Conservation (phyloP, 2,329 filamentous ascomycete genomes). For the Xylaria digitata region DNA sequence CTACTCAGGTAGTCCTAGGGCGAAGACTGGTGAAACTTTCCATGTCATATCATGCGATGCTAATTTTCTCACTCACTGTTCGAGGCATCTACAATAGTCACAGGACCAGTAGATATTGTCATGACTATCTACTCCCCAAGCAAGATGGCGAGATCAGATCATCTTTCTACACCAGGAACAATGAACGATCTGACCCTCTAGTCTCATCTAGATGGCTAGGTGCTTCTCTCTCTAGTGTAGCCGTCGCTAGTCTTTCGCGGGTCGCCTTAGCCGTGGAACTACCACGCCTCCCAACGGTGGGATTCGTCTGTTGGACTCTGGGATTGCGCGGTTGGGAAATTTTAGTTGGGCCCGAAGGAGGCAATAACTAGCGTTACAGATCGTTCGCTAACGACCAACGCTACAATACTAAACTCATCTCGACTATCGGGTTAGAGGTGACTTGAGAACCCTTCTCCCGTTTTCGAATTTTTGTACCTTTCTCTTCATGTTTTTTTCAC, state of each 20-base stretch:
- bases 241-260: neutral
- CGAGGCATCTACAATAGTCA: constrained; percentile 10
- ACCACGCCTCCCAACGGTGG: neutral
- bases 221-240: neutral
- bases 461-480: neutral
- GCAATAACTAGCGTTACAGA: constrained; percentile 17
- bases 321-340: constrained; percentile 16
- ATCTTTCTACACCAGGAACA: neutral
- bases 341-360: constrained; percentile 21
- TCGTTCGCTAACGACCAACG: constrained; percentile 4
- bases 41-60: neutral
- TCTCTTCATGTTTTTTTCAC: too few species aligned
- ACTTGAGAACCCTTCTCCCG: neutral
- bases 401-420: neutral
- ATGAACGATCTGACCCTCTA: neutral
- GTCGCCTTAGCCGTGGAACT: neutral
- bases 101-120: constrained; percentile 6
- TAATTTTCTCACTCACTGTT: neutral
- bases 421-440: neutral
- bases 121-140: neutral
- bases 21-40: constrained; percentile 22
- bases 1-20: constrained; percentile 3
- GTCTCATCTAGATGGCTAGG: neutral
- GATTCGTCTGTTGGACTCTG: too few species aligned
- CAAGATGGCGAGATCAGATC: neutral